These are phyloP conservation scores for Fusarium austroafricanum DNA, from an alignment of 2,329 filamentous ascomycete species.

Conservation along the genomic window DNA sequence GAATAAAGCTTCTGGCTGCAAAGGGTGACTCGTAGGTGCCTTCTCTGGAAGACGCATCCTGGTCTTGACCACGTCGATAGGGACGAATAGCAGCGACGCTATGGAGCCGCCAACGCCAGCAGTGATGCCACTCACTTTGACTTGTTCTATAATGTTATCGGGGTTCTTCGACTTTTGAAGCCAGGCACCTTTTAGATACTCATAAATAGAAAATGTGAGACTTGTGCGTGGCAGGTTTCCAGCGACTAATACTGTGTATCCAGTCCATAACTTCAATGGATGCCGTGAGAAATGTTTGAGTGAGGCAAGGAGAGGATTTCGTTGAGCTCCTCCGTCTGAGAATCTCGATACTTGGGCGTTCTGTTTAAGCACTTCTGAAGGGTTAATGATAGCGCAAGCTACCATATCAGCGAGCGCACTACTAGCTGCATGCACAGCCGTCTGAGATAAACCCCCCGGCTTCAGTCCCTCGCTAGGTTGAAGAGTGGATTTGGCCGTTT, in stretches of 20 bases:
- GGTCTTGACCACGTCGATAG: conserved; percentile 27
- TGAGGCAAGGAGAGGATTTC: conserved; percentile 5
- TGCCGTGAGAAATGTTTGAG: conserved; percentile 24
- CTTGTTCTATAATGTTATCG: conserved; percentile 3
- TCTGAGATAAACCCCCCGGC: conserved; percentile 1
- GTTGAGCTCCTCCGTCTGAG: not conserved
- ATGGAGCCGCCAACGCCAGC: conserved; percentile 28
- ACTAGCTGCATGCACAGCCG: conserved; percentile 19
- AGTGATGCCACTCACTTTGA: conserved; percentile 22
- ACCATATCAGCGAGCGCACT: conserved; percentile 31
- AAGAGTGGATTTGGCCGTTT: conserved; percentile 11
- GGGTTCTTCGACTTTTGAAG: not conserved
- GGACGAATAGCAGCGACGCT: conserved; percentile 21
- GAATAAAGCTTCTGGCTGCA: conserved; percentile 15
- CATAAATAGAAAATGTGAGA: conserved; percentile 28
- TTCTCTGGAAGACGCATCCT: conserved; percentile 26
- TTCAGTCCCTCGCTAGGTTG: conserved; percentile 1
- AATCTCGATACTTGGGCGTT: conserved; percentile 28
- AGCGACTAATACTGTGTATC: conserved; percentile 26
- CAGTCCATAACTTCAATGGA: conserved; percentile 27
- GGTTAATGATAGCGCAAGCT: conserved; percentile 32
- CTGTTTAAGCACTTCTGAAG: conserved; percentile 30
- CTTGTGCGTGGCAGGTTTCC: conserved; percentile 32
- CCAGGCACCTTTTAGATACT: conserved; percentile 23
- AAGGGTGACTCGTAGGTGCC: not conserved